Conservation (phyloP, 768 basidiomycete genomes). For the Rhodotorula kratochvilovae region DNA sequence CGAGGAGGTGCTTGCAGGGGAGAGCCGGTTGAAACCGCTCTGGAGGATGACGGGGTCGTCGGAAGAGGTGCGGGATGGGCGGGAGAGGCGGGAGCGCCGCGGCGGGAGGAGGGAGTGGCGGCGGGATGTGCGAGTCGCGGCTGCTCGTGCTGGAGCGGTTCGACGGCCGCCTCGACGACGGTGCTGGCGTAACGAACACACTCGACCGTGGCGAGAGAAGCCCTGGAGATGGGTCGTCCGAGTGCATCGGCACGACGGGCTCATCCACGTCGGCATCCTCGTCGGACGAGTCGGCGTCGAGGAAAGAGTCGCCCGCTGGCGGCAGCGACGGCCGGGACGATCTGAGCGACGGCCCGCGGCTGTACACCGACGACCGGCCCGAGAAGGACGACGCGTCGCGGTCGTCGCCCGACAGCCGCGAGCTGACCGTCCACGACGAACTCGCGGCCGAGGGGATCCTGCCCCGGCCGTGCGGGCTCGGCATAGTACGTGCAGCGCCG, state of each 20-base stretch:
- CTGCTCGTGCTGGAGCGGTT: not conserved
- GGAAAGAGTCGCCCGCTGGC: not conserved
- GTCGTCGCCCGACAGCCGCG: no score
- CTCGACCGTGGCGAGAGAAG: no score
- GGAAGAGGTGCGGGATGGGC: no score
- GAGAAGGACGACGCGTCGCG: not conserved
- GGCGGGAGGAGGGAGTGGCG: not conserved
- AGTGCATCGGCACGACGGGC: no score
- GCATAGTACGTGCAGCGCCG: no score
- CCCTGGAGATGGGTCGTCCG: no score
- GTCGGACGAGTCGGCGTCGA: conserved; percentile 16
- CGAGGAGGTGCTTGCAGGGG: no score
- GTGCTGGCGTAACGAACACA: no score
- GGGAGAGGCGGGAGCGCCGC: not conserved
- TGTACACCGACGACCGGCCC: not conserved
- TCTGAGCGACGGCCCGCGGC: not conserved
- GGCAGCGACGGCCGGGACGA: not conserved
- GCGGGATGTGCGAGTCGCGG: not conserved
- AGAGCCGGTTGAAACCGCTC: not conserved
- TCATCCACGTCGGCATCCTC: not conserved
- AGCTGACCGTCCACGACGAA: not conserved
- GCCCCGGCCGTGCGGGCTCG: not conserved
- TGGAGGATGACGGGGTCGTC: no score
- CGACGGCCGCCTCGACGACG: no score
- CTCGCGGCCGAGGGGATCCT: not conserved